These are phyloP conservation scores for Pyrus communis DNA, from an alignment of 306 rosid species.

Conservation along the genomic window DNA sequence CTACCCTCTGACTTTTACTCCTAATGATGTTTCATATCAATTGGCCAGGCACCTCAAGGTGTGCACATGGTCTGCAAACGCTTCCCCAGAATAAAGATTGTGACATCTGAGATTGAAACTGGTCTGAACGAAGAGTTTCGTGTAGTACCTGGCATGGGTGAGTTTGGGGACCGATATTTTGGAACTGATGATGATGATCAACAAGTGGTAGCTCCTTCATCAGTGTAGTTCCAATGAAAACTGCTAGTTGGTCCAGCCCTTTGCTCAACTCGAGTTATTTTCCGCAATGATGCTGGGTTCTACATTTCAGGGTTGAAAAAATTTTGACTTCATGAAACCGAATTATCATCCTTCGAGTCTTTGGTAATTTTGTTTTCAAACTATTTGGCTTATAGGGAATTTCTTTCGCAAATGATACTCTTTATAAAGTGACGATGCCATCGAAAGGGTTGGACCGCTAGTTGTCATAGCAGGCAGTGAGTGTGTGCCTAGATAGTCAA, in stretches of 20 bases:
- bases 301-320: slow-evolving; percentile 21
- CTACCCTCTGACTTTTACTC: neutral
- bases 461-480: slow-evolving; percentile 1
- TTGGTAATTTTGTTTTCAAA: neutral
- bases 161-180: slow-evolving; percentile 94
- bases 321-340: slow-evolving; percentile 29
- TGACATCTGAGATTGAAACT: slow-evolving; percentile 87
- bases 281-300: slow-evolving; percentile 19
- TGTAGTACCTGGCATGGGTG: slow-evolving; percentile 97
- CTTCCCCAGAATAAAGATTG: slow-evolving; percentile 85
- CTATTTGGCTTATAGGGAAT: neutral
- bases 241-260: slow-evolving; percentile 14
- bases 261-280: slow-evolving; percentile 14
- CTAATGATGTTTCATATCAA: slow-evolving; percentile 2
- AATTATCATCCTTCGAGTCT: neutral
- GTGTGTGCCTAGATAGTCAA: neutral
- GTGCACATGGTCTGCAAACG: slow-evolving; percentile 83
- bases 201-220: slow-evolving; percentile 30
- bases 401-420: neutral
- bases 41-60: slow-evolving; percentile 91
- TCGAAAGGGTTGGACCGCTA: slow-evolving; percentile 1
- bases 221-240: slow-evolving; percentile 24
- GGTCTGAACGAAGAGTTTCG: slow-evolving; percentile 84
- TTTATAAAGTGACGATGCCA: neutral
- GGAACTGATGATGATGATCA: slow-evolving; percentile 90